phyloP scores from a whole-genome alignment of 208 protist genomes.

The Trypanosoma brucei region DNA sequence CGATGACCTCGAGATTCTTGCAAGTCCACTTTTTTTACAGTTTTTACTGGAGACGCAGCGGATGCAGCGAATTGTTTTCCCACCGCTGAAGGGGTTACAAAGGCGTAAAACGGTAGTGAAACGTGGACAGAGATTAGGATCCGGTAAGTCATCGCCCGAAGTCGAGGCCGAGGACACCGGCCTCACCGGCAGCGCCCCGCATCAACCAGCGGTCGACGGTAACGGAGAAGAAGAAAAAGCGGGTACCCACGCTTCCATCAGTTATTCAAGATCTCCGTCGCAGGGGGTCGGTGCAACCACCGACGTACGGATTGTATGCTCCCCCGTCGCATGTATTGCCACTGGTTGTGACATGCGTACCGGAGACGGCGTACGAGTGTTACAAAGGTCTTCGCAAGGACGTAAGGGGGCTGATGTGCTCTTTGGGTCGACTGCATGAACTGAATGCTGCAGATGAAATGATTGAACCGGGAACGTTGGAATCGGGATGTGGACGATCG shows the following conservation, averaged over 20 bases:
- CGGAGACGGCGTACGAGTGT: constrained; percentile 17
- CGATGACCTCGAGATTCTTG: constrained; percentile 18
- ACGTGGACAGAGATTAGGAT: background rate
- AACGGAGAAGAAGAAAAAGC: background rate
- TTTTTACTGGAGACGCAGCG: constrained; percentile 9
- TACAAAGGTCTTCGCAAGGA: constrained; percentile 21
- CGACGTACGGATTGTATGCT: constrained; percentile 3
- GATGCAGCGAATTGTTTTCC: background rate
- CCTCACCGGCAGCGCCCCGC: background rate
- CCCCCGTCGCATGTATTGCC: background rate
- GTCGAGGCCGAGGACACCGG: background rate
- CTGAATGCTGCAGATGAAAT: background rate
- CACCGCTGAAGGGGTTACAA: background rate
- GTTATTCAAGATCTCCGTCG: background rate
- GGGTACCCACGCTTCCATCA: background rate
- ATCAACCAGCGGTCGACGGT: background rate
- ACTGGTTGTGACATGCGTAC: constrained; percentile 11
- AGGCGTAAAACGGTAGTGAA: background rate
- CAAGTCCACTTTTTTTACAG: constrained; percentile 4
- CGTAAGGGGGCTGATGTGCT: constrained; percentile 12
- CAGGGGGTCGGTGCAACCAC: background rate
- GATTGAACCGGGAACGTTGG: background rate
- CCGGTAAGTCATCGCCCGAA: background rate
- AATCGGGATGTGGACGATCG: background rate
- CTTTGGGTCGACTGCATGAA: background rate